These are phyloP conservation scores for Chamaenerion angustifolium DNA, from an alignment of 345 rosid genomes.

Conservation along the genomic window DNA sequence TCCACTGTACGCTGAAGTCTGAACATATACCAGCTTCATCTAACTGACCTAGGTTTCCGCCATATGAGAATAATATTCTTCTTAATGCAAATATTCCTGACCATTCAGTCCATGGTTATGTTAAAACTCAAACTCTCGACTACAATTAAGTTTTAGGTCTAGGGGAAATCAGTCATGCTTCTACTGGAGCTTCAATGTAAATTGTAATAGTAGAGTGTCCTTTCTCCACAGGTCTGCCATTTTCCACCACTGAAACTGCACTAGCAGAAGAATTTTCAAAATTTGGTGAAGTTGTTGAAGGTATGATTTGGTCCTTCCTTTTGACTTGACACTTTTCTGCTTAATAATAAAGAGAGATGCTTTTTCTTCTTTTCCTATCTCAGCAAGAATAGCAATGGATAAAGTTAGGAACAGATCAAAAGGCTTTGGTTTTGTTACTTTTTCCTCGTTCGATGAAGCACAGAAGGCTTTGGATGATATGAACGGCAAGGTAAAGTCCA, in stretches of 20 bases:
- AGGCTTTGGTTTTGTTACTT: constrained; percentile 50
- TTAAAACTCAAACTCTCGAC: too few relatives aligned
- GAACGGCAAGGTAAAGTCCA: constrained; percentile 38
- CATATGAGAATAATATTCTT: too few relatives aligned
- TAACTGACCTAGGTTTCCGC: too few relatives aligned
- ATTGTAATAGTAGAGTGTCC: not conserved
- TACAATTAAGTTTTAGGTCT: not conserved
- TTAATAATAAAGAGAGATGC: not conserved
- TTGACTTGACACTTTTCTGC: not conserved
- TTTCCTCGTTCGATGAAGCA: constrained; percentile 31
- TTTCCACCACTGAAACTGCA: constrained; percentile 28
- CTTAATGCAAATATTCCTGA: too few relatives aligned
- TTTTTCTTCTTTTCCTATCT: constrained; percentile 3
- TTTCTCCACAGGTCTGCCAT: constrained; percentile 25
- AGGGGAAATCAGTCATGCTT: not conserved
- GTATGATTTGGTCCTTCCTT: constrained; percentile 15
- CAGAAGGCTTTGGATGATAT: constrained; percentile 31
- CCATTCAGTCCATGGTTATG: too few relatives aligned
- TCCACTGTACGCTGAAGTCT: too few relatives aligned
- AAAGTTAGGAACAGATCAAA: constrained; percentile 28
- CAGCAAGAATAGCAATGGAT: constrained; percentile 33
- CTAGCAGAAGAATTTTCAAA: constrained; percentile 41
- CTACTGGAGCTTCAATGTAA: not conserved
- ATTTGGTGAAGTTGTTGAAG: constrained; percentile 37
- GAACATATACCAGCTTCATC: too few relatives aligned